Conservation (phyloP, 257 asterid genomes). For the Paraleonurus japonicus region DNA sequence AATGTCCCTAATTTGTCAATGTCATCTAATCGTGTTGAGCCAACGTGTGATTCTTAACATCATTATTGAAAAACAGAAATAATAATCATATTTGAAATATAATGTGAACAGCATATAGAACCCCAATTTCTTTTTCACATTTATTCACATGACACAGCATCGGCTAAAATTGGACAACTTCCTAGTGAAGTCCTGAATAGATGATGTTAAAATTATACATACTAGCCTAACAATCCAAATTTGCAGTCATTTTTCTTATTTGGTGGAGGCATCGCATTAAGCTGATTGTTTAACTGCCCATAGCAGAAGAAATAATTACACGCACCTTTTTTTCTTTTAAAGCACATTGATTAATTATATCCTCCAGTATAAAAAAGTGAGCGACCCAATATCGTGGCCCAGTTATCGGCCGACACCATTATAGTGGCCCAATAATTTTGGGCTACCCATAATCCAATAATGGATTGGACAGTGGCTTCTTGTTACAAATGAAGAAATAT, state of each 20-base stretch:
- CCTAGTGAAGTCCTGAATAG: slow-evolving; percentile 3
- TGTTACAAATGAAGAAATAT: background rate
- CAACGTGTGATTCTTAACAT: slow-evolving; percentile 7
- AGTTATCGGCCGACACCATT: background rate
- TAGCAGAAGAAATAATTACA: background rate
- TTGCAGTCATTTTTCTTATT: slow-evolving; percentile 30
- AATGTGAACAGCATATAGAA: slow-evolving; percentile 23
- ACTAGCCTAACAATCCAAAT: slow-evolving; percentile 45
- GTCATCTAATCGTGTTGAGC: slow-evolving; percentile 12
- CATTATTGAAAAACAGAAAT: background rate
- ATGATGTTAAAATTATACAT: background rate
- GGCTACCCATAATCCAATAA: background rate
- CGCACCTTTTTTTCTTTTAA: background rate
- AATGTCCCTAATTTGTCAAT: slow-evolving; percentile 16
- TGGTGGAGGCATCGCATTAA: slow-evolving; percentile 24
- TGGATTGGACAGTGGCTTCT: background rate
- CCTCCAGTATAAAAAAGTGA: background rate
- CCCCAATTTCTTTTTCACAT: slow-evolving; percentile 44
- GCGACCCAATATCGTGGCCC: background rate
- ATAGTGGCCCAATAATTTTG: background rate
- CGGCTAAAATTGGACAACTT: too few relatives aligned
- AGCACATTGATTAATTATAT: background rate
- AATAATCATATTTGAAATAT: slow-evolving; percentile 16
- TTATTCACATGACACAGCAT: slow-evolving; percentile 19
- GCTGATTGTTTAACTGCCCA: slow-evolving; percentile 27